Base-by-base conservation (phyloP, 1,284 basidiomycete species). In the Cystobasidium sp. region DNA sequence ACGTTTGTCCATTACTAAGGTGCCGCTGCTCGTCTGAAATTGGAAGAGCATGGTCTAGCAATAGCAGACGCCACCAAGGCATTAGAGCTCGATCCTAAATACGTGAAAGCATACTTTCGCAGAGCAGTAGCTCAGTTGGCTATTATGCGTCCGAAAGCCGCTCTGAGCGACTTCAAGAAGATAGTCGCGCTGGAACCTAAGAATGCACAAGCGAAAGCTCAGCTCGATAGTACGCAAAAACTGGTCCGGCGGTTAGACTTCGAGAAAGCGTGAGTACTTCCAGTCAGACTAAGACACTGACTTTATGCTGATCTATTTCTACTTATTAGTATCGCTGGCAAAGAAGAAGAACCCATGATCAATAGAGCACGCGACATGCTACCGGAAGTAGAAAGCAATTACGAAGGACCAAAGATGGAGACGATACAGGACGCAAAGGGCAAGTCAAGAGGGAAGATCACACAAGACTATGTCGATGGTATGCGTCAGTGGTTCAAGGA, bases 401-500 rank as follows among this genome's bases (percentile, higher is more conserved):
- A 94, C 78, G 80, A 84, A 7, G 93, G 90, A 8, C 92, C 90
- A 5, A 85, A 85, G 68, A 85, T 93, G 7, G 74, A 78, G 6
- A 75, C 77, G 39, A 69, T 77, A 10, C 82, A 84, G 37, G 79
- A 82, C 58, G 85, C 87, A 69, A 85, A 87, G 69, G 89, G 88
- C 58, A 74, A 68, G 65, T 74, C 44, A 61, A 66, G 69, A 93
- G 88, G 83, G 3, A 84, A 82, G 62, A 91, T 94, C 73, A 91
- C 89, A 22, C 82, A 86, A 47, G 86, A 89, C 68, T 99, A 98
- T 83, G 86, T 99, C 76, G 87, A 88, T 76, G 86, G 85, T 44
- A 95, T 98, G 94, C 88, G 98, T 61, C 85, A 90, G 78, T 92
- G 89, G 88, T 98, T 97, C 85, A 97, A 96, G 84, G 87, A 89